phyloP scores from a whole-genome alignment of 2,329 filamentous ascomycete genomes.

The Dactylonectria estremocensis region DNA sequence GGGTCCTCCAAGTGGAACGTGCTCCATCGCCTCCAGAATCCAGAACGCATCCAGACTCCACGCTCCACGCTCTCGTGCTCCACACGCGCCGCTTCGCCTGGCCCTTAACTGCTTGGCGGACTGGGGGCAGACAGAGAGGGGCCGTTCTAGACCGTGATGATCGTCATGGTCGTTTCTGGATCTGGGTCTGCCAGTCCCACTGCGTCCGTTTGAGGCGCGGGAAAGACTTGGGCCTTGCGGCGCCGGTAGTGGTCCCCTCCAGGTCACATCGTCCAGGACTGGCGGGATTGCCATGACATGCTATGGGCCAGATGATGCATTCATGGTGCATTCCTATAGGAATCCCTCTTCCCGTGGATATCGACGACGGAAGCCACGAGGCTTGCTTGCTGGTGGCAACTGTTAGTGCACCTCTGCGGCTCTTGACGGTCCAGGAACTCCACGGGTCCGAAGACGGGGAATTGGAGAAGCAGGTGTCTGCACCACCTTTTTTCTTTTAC shows the following conservation, averaged over 20 bases:
- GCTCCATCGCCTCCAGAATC: conserved; percentile 19
- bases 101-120: neutral
- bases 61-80: conserved; percentile 15
- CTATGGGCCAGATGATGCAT: conserved; percentile 15
- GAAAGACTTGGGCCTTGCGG: conserved; percentile 1
- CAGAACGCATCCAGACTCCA: conserved; percentile 23
- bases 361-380: conserved; percentile 28
- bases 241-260: neutral
- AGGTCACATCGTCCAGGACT: neutral
- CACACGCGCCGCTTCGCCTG: conserved; percentile 25
- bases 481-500: neutral
- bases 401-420: conserved; percentile 29
- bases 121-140: conserved; percentile 9
- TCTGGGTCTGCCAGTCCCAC: conserved; percentile 44
- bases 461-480: conserved; percentile 26
- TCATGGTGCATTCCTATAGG: conserved; percentile 16
- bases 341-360: conserved; percentile 20
- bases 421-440: neutral
- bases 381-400: conserved; percentile 30
- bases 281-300: conserved; percentile 5
- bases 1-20: conserved; percentile 1
- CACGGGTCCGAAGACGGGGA: conserved; percentile 29
- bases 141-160: conserved; percentile 47
- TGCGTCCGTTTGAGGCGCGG: conserved; percentile 39
- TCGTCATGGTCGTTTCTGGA: conserved; percentile 47